Evolutionary conservation across 1,284 basidiomycete species (phyloP), one percentile per base, ranked within the genome.

Genomic region (Ganoderma sinense): DNA sequence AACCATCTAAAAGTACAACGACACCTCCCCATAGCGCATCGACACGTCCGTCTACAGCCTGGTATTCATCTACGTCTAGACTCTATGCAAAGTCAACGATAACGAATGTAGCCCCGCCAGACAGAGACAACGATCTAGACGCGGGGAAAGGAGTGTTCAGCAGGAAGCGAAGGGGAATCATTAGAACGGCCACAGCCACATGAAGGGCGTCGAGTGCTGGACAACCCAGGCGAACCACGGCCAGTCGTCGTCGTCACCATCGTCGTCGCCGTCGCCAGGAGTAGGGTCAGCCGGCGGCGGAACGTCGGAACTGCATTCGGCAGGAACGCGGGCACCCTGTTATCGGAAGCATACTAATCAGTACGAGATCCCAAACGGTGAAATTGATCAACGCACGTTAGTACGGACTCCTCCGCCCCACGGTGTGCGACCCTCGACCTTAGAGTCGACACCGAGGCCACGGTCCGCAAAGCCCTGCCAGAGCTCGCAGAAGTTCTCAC

Each of bases 401-500:
- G 84, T 86, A 66, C 92, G 84, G 62, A 91, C 80, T 75, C 97
- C 97, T 87, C 96, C 95, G 76, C 97, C 97, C 97, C 97, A 98
- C n/a, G 96, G 96, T 6, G 94, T 95, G 69, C 88, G 84, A 59
- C 94, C 94, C 48, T 88, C 82, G 43, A 97, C 87, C n/a, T 75
- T 81, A 4, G 96, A 93, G 75, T 95, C 90, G 20, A 83, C 79
- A 7, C 96, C 96, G 43, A 98, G 82, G 2, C 97, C 97, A 59
- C 95, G 88, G 76, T 88, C 84, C 20, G 94, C 87, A 79, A 99
- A 99, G 56, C 90, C 95, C 71, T 88, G 84, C 96, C 96, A 98
- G 72, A 99, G 84, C n/a, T 87, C 84, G 82, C 97, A 99, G 76
- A 87, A 85, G 86, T 99, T 98, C 86, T 95, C 94, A 18, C 97